Percentiles rank a stretch among this genome's conserved stretches.
Evolutionary conservation across 2,329 filamentous ascomycete genomes (phyloP).

Genomic region (Xylariaceae sp.): DNA sequence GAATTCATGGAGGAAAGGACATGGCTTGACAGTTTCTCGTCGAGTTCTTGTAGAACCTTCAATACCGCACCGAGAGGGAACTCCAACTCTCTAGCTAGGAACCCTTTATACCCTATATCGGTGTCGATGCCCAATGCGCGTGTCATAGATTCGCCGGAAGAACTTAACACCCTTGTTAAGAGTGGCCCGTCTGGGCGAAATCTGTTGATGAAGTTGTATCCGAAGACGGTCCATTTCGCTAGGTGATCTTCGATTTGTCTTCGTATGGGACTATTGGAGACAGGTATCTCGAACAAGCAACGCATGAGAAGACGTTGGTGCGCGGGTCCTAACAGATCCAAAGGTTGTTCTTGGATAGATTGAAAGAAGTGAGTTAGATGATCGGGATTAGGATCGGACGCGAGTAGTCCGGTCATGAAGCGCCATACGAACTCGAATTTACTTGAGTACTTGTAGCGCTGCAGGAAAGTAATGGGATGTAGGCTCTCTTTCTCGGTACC

Average conservation of each 20-base stretch:
- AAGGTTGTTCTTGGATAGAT: constrained; percentile 31
- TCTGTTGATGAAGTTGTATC: neutral
- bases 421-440: constrained; percentile 39
- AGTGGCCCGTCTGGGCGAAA: no score
- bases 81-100: no score
- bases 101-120: no score
- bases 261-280: neutral
- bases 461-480: constrained; percentile 28
- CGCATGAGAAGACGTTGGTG: constrained; percentile 38
- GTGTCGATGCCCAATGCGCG: no score
- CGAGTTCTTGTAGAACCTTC: no score
- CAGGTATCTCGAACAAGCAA: constrained; percentile 26
- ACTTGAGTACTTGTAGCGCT: constrained; percentile 34
- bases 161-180: no score
- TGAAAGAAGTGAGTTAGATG: constrained; percentile 26
- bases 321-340: constrained; percentile 34
- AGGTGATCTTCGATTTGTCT: neutral
- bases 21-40: no score
- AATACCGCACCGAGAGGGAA: no score
- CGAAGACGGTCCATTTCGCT: neutral
- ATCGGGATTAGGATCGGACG: constrained; percentile 10
- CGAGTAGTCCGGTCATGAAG: constrained; percentile 37
- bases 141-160: no score
- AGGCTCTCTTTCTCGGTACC: constrained; percentile 1
- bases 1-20: no score